Evolutionary conservation across 331 rosid species (phyloP), one percentile per base, ranked within the genome.

Genomic region (Spiraea crenata): DNA sequence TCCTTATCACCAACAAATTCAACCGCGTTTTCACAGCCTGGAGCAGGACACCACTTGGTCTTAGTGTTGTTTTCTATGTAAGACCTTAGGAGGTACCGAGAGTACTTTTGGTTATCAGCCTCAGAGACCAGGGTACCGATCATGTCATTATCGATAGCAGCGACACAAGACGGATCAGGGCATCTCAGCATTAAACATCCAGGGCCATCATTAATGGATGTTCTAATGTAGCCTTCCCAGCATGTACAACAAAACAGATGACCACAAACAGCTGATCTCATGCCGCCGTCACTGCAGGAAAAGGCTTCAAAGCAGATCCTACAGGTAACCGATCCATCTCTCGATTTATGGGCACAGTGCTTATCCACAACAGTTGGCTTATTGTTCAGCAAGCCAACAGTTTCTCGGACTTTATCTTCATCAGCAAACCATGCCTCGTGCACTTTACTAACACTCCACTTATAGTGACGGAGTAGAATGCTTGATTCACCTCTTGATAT

Each of bases 1-100:
- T 88, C 91, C 63, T 85, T 81, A 63, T 96, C 98, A 63, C 88
- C 92, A 81, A 89, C 88, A 84, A 86, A 92, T 71, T 88, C 83
- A 65, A 89, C 95, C 2, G 96, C 95, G 69, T 81, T 74, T 49
- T 92, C 98, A 74, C 98, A 92, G 37, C 96, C 98, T 37, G 92
- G 90, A 66, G 95, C 95, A 51, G 98, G 98, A 81, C 96, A 92
- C 98, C 98, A 92, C 81, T 92, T 92, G 78, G 89, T 86, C 98
- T 90, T 90, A 74, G 88, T 86, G 68, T 85, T 92, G 86, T 92
- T 89, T 86, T 90, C 98, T 45, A 92, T 81, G 76, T 90, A 90
- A 65, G 98, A 90, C 71, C 98, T 78, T 58, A 82, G 78, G 69
- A 92, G 87, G 72, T 90, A 92, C 42, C 91, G 88, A 1, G 38